These are phyloP conservation scores for Aspergillus luchuensis DNA, from an alignment of 2,329 filamentous ascomycete species.

Conservation along the genomic window DNA sequence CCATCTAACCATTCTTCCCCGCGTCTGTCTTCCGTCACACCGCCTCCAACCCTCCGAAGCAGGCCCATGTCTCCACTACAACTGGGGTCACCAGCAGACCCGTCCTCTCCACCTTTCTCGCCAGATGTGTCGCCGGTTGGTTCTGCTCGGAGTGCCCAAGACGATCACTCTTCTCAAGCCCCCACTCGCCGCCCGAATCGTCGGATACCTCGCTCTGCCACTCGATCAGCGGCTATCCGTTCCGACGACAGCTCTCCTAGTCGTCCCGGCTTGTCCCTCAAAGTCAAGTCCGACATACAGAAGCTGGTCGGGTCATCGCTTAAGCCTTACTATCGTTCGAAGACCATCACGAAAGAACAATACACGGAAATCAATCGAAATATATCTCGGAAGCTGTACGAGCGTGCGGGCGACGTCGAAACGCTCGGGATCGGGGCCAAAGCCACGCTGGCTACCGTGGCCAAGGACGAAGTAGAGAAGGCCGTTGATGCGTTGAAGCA, in stretches of 20 bases:
- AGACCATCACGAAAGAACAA: slow-evolving; percentile 80
- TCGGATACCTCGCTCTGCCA: slow-evolving; percentile 29
- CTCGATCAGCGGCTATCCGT: slow-evolving; percentile 31
- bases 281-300: slow-evolving; percentile 85
- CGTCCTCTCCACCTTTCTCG: slow-evolving; percentile 55
- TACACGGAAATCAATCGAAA: slow-evolving; percentile 91
- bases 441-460: slow-evolving; percentile 73
- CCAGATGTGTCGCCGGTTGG: slow-evolving; percentile 71
- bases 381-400: slow-evolving; percentile 86
- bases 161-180: slow-evolving; percentile 11
- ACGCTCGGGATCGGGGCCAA: slow-evolving; percentile 67
- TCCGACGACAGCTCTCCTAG: slow-evolving; percentile 69
- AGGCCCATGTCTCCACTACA: slow-evolving; percentile 40
- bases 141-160: slow-evolving; percentile 43
- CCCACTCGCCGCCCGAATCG: slow-evolving; percentile 24
- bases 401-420: slow-evolving; percentile 57
- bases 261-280: slow-evolving; percentile 68
- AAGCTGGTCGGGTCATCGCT: slow-evolving; percentile 82
- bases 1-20: slow-evolving; percentile 47
- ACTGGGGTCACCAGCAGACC: slow-evolving; percentile 34
- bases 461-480: slow-evolving; percentile 74
- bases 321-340: slow-evolving; percentile 78
- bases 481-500: slow-evolving; percentile 57
- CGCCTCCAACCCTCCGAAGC: slow-evolving; percentile 38
- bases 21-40: slow-evolving; percentile 40